Base-by-base conservation (phyloP, 805 yeast genomes). In the Zygotorulaspora chibaensis region DNA sequence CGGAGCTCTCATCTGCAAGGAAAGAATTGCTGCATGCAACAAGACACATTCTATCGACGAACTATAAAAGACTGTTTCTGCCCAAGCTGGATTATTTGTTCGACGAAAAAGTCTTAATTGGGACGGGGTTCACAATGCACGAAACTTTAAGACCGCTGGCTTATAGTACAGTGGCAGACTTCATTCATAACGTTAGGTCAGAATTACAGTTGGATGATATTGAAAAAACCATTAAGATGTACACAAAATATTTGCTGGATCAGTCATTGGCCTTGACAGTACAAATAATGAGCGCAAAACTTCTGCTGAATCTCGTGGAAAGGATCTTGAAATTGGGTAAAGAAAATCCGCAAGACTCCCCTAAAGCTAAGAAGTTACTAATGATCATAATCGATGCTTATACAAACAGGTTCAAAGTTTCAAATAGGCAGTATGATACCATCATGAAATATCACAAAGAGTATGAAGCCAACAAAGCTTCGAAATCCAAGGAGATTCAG, bases 271-370 rank as follows among this genome's bases (percentile, higher is more conserved):
- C 95, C 1, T 75, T 87, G 50, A 86, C 95, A 6, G 96, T 90
- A 30, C 98, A 95, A 64, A 86, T 90, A 8, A 89, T 93, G 97
- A 86, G 96, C 67, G 96, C 97, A 2, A 91, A 90, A 66, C 71
- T 93, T 27, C 67, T 93, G 27, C 67, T 91, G 51, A 95, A 93
- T 63, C 71, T 95, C 56, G 91, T 93, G 16, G 99, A 95, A 54
- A 72, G 95, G 36, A 84, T 93, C 33, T 75, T 85, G 77, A 84
- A 85, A 57, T 66, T 90, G 55, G 70, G 70, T 7, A 66, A 63
- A 47, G 69, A 66, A 46, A 90, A 86, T 34, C 84, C 85, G 43
- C 86, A 86, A 54, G 76, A 79, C 23, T 96, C 93, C 51, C 74
- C 72, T n/a, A 63, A 73, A 55, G 69, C 70, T 3, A 66, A 68